A percentile compares a stretch with the other conserved stretches of the same genome.
Evolutionary conservation across 495 filamentous ascomycete genomes (phyloP).

Genomic region (Echria macrotheca): DNA sequence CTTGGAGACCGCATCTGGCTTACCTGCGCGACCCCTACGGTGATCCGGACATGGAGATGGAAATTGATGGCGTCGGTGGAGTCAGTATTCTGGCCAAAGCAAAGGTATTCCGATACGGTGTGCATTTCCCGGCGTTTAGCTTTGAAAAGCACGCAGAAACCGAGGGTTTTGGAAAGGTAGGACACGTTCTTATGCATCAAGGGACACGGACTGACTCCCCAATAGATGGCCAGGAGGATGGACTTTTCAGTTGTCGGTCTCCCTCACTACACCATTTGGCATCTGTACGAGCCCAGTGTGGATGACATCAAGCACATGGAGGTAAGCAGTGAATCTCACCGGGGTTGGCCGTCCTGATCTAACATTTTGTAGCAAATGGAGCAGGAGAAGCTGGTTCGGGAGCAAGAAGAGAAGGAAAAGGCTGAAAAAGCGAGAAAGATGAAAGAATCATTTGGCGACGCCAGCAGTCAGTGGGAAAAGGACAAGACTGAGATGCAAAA

Average conservation of each 20-base stretch:
- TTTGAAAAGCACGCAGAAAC: conserved; percentile 99
- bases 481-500: conserved; percentile 73
- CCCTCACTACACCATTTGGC: conserved; percentile 99
- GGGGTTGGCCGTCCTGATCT: conserved; percentile 9
- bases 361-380: conserved; percentile 67
- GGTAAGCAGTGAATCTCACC: conserved; percentile 31
- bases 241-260: conserved; percentile 92
- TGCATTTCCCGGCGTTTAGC: conserved; percentile 97
- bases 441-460: conserved; percentile 64
- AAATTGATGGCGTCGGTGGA: conserved; percentile 95
- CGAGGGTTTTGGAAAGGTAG: conserved; percentile 96
- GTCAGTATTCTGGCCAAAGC: conserved; percentile 98
- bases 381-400: conserved; percentile 63
- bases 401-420: conserved; percentile 67
- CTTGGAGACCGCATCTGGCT: conserved; percentile 95
- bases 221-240: conserved; percentile 94
- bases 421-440: conserved; percentile 60
- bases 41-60: conserved; percentile 99
- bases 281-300: conserved; percentile 96
- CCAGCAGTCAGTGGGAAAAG: conserved; percentile 70
- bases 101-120: conserved; percentile 85
- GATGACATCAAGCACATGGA: conserved; percentile 98
- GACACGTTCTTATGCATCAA: not conserved
- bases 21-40: conserved; percentile 97
- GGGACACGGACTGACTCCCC: conserved; percentile 27